Base-by-base conservation (phyloP, 257 asterid species). In the Gentiana straminea region DNA sequence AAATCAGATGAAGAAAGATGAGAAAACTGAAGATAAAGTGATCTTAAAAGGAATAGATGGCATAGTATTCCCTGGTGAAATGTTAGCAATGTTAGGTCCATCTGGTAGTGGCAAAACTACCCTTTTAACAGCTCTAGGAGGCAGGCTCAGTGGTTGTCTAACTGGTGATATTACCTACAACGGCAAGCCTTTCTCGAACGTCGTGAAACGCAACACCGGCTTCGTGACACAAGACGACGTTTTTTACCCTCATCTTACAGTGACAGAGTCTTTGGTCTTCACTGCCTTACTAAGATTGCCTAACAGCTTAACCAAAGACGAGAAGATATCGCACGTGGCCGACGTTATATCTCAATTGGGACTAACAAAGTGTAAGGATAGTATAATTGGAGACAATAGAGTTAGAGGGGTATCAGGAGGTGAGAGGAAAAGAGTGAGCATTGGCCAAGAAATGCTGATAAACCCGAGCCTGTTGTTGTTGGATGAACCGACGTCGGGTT, bases 21-120 rank as follows among this genome's bases (percentile, higher is more conserved):
- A 57, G 8, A 64, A 71, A 65, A 57, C 79, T 1, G 67, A 59
- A 3, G 96, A 84, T 50, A 77, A 72, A 55, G 9, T 32, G 12
- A 84, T 90, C 68, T 63, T 90, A 48, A 86, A 76, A 13, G 95
- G 98, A 24, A 44, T 84, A 33, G 54, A 94, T 0, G 96, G 98
- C 35, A 41, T 58, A 2, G 92, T 79, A 3, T 57, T 33, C 4
- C 91, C 96, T 0, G 95, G 96, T 0, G 95, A 84, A 57, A 73
- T 90, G 58, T 65, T 90, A 35, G 96, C 98, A 6, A 79, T 90
- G 94, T 74, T 90, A 35, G 98, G 95, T 2, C 98, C 96, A 2
- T 90, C 98, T 0, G 98, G 98, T 50, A 77, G 95, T 64, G 98
- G 98, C 57, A 86, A 84, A 63, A 82, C 98, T 1, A 90, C 98